A percentile compares a stretch with the other conserved stretches of the same genome.
Evolutionary conservation across 2,329 filamentous ascomycete species (phyloP).

Genomic region (Biscogniauxia sp.): DNA sequence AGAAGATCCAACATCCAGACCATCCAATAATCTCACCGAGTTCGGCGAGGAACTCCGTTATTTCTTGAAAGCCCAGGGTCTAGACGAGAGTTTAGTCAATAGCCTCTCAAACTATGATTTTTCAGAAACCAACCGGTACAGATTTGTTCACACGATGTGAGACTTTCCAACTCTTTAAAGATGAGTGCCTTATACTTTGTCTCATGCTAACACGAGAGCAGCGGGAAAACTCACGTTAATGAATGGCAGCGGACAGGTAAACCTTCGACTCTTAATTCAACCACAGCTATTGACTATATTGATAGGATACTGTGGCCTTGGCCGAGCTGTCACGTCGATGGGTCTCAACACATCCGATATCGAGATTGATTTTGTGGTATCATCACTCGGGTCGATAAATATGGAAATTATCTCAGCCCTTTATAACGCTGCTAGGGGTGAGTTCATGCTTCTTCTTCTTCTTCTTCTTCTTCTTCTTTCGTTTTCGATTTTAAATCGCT

Average conservation of each 20-base stretch:
- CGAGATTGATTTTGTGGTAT: constrained; percentile 73
- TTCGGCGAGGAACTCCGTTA: constrained; percentile 71
- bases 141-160: constrained; percentile 84
- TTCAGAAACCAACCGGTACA: constrained; percentile 64
- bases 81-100: constrained; percentile 62
- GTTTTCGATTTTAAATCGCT: constrained; percentile 1
- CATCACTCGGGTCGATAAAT: constrained; percentile 78
- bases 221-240: constrained; percentile 55
- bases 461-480: constrained; percentile 2
- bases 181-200: neutral
- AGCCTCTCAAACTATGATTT: constrained; percentile 83
- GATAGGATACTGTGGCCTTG: constrained; percentile 71
- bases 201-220: constrained; percentile 31
- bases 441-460: constrained; percentile 11
- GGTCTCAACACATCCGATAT: constrained; percentile 57
- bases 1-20: constrained; percentile 28
- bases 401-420: constrained; percentile 60
- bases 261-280: constrained; percentile 4
- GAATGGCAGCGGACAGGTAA: constrained; percentile 44
- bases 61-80: constrained; percentile 66
- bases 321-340: constrained; percentile 61
- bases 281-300: constrained; percentile 9
- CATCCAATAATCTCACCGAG: constrained; percentile 36
- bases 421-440: constrained; percentile 56
- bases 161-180: constrained; percentile 26